Conservation (phyloP, 1,284 basidiomycete species). For the Sporisorium iseilematis-ciliati region DNA sequence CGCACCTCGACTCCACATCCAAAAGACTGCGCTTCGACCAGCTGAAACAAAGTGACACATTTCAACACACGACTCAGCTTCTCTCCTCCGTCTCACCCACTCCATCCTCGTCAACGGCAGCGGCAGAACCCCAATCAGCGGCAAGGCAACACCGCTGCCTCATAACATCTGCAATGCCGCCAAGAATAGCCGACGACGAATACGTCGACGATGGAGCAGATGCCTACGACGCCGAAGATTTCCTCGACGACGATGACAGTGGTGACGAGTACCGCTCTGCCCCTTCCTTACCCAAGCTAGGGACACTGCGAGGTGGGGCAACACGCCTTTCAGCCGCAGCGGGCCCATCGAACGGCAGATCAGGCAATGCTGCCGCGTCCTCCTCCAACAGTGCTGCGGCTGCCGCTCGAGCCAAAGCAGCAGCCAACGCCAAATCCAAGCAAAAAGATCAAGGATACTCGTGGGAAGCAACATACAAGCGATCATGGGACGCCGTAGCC, state of each 20-base stretch:
- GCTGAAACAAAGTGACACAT: slow-evolving; percentile 5
- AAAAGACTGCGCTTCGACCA: slow-evolving; percentile 11
- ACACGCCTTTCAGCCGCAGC: slow-evolving; percentile 17
- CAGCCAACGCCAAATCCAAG: slow-evolving; percentile 29
- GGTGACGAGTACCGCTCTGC: slow-evolving; percentile 53
- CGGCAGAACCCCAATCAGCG: no score
- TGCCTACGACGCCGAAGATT: slow-evolving; percentile 51
- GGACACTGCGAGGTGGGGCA: slow-evolving; percentile 19
- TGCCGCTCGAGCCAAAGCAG: slow-evolving; percentile 16
- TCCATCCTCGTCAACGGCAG: neutral
- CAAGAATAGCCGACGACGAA: slow-evolving; percentile 46
- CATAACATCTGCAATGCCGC: slow-evolving; percentile 21
- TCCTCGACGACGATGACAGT: slow-evolving; percentile 52
- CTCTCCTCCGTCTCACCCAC: neutral
- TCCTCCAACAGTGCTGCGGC: neutral
- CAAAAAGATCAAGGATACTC: slow-evolving; percentile 75
- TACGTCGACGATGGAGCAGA: slow-evolving; percentile 48
- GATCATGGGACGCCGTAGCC: slow-evolving; percentile 95
- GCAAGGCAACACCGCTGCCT: no score
- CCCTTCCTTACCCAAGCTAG: slow-evolving; percentile 39
- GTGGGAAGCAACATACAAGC: slow-evolving; percentile 94
- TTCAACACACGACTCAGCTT: neutral
- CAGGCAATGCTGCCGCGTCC: slow-evolving; percentile 7
- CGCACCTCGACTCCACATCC: slow-evolving; percentile 20
- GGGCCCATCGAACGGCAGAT: slow-evolving; percentile 26